Conservation (phyloP, 768 basidiomycete species). For the Suillus fuscotomentosus region DNA sequence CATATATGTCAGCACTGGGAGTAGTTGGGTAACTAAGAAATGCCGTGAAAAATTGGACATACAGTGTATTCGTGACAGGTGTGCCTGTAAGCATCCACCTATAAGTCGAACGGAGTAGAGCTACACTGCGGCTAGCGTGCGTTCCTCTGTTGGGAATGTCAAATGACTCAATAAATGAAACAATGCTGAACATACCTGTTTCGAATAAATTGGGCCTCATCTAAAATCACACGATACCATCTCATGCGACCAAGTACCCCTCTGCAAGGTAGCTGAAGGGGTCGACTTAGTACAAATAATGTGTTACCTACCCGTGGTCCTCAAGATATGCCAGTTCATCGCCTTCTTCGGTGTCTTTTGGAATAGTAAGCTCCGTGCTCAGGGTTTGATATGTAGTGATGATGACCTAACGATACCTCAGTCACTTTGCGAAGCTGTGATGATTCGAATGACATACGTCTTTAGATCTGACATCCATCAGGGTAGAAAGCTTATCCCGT, state of each 20-base stretch:
- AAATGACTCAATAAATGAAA: background rate
- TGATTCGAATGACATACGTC: slow-evolving; percentile 39
- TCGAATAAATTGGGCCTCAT: slow-evolving; percentile 78
- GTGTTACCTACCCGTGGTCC: slow-evolving; percentile 45
- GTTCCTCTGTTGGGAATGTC: slow-evolving; percentile 39
- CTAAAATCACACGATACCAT: slow-evolving; percentile 72
- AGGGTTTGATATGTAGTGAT: slow-evolving; percentile 79
- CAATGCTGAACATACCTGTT: slow-evolving; percentile 44
- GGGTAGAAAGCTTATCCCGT: slow-evolving; percentile 59
- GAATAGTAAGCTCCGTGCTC: slow-evolving; percentile 55
- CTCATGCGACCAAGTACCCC: slow-evolving; percentile 60
- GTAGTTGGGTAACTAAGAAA: background rate
- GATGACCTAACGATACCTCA: slow-evolving; percentile 46
- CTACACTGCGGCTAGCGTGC: slow-evolving; percentile 55
- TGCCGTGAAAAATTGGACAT: slow-evolving; percentile 12
- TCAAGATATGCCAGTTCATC: slow-evolving; percentile 50
- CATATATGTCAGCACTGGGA: slow-evolving; percentile 61
- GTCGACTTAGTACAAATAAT: background rate
- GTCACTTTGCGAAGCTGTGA: slow-evolving; percentile 1
- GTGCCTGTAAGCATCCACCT: slow-evolving; percentile 83
- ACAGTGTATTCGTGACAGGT: slow-evolving; percentile 72
- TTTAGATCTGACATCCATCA: slow-evolving; percentile 46
- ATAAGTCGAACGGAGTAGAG: slow-evolving; percentile 60
- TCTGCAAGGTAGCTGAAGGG: slow-evolving; percentile 24
- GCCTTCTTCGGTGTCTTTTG: slow-evolving; percentile 42